phyloP scores from a whole-genome alignment of 352 stramenopile species.

The Phytophthora pisi region DNA sequence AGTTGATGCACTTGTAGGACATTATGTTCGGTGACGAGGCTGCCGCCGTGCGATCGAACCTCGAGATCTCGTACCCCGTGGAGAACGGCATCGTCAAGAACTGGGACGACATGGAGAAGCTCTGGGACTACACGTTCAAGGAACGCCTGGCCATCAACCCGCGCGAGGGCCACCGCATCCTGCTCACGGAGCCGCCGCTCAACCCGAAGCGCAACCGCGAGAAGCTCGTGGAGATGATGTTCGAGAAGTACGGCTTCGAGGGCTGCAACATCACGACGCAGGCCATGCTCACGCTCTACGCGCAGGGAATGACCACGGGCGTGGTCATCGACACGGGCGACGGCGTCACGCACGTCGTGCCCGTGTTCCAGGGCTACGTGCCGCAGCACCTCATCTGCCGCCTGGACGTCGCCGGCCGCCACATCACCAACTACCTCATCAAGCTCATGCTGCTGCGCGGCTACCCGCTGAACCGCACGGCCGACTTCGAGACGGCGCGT shows the following conservation, averaged over 20 bases:
- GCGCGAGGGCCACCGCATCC: conserved; percentile 78
- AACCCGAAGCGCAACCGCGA: conserved; percentile 93
- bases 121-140: conserved; percentile 97
- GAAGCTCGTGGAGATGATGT: conserved; percentile 93
- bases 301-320: conserved; percentile 88
- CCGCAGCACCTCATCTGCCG: conserved; percentile 90
- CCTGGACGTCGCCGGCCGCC: conserved; percentile 91
- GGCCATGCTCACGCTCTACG: conserved; percentile 94
- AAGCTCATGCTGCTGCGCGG: conserved; percentile 92
- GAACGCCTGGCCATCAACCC: conserved; percentile 86
- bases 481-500: conserved; percentile 93
- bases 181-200: conserved; percentile 93
- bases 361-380: conserved; percentile 92
- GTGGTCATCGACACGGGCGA: conserved; percentile 94
- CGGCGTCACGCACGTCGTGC: conserved; percentile 93
- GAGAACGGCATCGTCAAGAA: conserved; percentile 97
- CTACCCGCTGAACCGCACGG: conserved; percentile 92
- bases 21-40: conserved; percentile 97
- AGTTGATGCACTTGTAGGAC: conserved; percentile 59
- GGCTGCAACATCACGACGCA: conserved; percentile 92
- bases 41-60: conserved; percentile 80
- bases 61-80: conserved; percentile 92
- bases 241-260: conserved; percentile 93
- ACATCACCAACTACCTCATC: conserved; percentile 96
- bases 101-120: conserved; percentile 97